Percentiles rank a stretch among this genome's conserved stretches.
Evolutionary conservation across 2,329 filamentous ascomycete species (phyloP).

Genomic region (Cladosporium sp.): DNA sequence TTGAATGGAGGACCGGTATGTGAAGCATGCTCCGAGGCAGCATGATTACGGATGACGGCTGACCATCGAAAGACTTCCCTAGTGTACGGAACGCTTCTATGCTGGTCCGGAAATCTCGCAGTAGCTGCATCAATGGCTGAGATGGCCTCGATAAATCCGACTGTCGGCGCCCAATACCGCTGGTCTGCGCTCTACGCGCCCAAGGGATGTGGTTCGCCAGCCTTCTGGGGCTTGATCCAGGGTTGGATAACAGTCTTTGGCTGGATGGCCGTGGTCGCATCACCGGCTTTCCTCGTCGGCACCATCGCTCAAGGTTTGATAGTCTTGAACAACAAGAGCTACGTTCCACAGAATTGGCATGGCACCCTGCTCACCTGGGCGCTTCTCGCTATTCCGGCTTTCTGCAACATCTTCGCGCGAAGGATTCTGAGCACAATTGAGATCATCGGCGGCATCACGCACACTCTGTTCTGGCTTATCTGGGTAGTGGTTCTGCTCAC

Average conservation of each 20-base stretch:
- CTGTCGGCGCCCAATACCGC: slow-evolving; percentile 15
- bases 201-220: background rate
- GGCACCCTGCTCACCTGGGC: slow-evolving; percentile 36
- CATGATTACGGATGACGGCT: background rate
- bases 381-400: slow-evolving; percentile 16
- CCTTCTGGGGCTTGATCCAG: slow-evolving; percentile 14
- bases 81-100: slow-evolving; percentile 12
- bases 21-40: background rate
- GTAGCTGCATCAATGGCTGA: slow-evolving; percentile 14
- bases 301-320: slow-evolving; percentile 34
- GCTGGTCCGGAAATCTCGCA: slow-evolving; percentile 1
- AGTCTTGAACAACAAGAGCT: slow-evolving; percentile 33
- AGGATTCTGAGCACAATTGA: slow-evolving; percentile 29
- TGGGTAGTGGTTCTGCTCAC: slow-evolving; percentile 25
- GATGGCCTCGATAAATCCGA: slow-evolving; percentile 16
- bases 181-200: slow-evolving; percentile 14
- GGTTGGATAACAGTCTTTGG: slow-evolving; percentile 35
- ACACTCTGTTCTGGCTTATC: slow-evolving; percentile 33
- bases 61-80: slow-evolving; percentile 3
- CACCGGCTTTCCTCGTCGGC: slow-evolving; percentile 29
- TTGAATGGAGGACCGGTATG: slow-evolving; percentile 13
- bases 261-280: slow-evolving; percentile 35
- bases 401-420: slow-evolving; percentile 30
- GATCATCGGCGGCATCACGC: slow-evolving; percentile 29
- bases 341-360: slow-evolving; percentile 37